Base-by-base conservation (phyloP, 2,329 filamentous ascomycete species). In the Penicillium concentricum region DNA sequence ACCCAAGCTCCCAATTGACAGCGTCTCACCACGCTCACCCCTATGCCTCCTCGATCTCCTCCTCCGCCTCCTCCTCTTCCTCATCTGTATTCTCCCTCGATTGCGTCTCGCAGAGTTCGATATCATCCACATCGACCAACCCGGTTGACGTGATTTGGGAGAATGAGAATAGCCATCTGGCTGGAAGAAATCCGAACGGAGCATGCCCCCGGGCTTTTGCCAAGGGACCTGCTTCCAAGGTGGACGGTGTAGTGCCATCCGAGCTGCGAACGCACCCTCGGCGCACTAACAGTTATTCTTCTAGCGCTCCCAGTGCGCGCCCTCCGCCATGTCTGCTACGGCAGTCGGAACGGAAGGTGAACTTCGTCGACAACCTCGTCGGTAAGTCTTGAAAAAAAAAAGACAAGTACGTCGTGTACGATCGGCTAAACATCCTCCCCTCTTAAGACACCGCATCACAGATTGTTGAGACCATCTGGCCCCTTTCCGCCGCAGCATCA, bases 391-490 rank as follows among this genome's bases (percentile, higher is more conserved):
- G 72, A 68, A 60, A 61, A 63, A 68, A 60, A 61, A 63, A 20
- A 62, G 63, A 63, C 77, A 67, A 69, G 67, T 41, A 42, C 28
- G 67, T 66, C 57, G 46, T 53, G 51, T 39, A 54, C 55, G 24
- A 22, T n/a, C 48, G 42, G 64, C 71, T 74, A 68, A 74, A 63
- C 34, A 6, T 16, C n/a, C 35, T 39, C 34, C 15, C 42, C 28
- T 22, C 15, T 42, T 35, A 83, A 97, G 93, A 97, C 85, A 96
- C 93, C 67, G 94, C 94, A 51, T 94, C 94, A 53, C 91, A 96
- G 76, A 96, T 97, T 75, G 92, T 99, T 48, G 92, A 97, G 80
- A 90, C 90, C 52, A 96, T 99, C 69, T 99, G 94, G 94, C 92
- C 94, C 44, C 82, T 93, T 42, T 95, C 93, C 53, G 92, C 91